Evolutionary conservation across 2,329 filamentous ascomycete genomes (phyloP), one percentile per base, ranked within the genome.

Genomic region (Ophiosphaerella herpotricha): DNA sequence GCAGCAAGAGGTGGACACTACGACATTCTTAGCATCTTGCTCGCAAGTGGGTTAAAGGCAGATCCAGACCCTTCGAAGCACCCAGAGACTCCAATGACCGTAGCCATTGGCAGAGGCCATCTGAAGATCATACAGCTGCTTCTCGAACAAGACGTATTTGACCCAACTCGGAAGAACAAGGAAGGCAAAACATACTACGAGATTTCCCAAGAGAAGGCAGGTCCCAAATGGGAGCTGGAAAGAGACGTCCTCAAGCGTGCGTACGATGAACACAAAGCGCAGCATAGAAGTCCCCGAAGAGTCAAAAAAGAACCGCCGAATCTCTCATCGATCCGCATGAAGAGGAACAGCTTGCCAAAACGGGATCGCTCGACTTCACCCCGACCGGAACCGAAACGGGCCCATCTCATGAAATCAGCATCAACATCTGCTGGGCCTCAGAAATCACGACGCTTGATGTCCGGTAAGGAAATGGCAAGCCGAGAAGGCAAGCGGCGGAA

Each of bases 1-100:
- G 94, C 94, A 18, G 92, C 94, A 26, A 88, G 91, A 73, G 94
- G 92, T 49, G 94, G 94, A 1, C 93, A 99, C 66, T 87, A 92
- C 61, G 85, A 93, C 49, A 89, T 96, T 21, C 85, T 96, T 54
- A 90, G 92, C 66, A 82, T 96, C 54, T 71, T 84, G 31, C 72
- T 84, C 48, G 80, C 77, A 13, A 75, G 79, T 50, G 77, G 71
- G 18, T 57, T 75, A 9, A 73, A 75, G 50, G 74, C 77, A 33
- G 74, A 77, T 47, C 81, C 83, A 14, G 80, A 87, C 62, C 80
- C 83, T 7, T 90, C 94, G 61, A 91, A 91, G 36, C 91, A 94
- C 49, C 87, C 89, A 64, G 88, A 92, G 43, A 97, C 93, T 1
- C 94, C 94, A 1, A 95, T 99, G 80, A 82, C 97, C 33, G 91